Conservation (phyloP, 2,329 filamentous ascomycete species). For the Neospermospora avenae region DNA sequence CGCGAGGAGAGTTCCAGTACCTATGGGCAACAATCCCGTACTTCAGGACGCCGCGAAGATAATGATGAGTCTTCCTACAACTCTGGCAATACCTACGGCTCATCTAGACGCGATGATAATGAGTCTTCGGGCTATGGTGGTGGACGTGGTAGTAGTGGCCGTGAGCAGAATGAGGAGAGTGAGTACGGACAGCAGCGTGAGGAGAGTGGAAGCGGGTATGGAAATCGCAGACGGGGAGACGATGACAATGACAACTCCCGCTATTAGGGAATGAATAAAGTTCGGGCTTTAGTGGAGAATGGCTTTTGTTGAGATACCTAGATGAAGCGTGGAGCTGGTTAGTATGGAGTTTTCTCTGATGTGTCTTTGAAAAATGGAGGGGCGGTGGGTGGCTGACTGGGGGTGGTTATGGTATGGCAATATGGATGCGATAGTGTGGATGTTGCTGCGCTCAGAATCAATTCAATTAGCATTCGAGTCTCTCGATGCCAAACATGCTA, state of each 20-base stretch:
- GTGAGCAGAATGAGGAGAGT: background rate
- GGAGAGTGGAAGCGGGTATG: background rate
- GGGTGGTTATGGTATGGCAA: too few species aligned
- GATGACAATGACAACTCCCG: slow-evolving; percentile 6
- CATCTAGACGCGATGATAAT: slow-evolving; percentile 4
- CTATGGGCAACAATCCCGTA: background rate
- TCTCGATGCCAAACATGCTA: too few species aligned
- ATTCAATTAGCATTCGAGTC: too few species aligned
- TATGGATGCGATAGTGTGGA: too few species aligned
- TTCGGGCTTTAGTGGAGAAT: background rate
- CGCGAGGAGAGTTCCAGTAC: background rate
- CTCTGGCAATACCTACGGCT: background rate
- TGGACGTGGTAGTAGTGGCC: background rate
- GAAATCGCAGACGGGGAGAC: background rate
- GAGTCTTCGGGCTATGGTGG: slow-evolving; percentile 1
- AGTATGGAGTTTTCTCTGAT: background rate
- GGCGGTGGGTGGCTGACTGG: background rate
- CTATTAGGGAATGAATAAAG: background rate
- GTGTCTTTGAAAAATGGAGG: background rate
- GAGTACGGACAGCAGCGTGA: slow-evolving; percentile 2
- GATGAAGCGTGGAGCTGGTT: slow-evolving; percentile 1
- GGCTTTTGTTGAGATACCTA: slow-evolving; percentile 1
- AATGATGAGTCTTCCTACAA: slow-evolving; percentile 1
- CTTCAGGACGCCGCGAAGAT: background rate
- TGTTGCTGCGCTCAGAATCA: too few species aligned